phyloP scores from a whole-genome alignment of 306 rosid species.

The Gillenia trifoliata region DNA sequence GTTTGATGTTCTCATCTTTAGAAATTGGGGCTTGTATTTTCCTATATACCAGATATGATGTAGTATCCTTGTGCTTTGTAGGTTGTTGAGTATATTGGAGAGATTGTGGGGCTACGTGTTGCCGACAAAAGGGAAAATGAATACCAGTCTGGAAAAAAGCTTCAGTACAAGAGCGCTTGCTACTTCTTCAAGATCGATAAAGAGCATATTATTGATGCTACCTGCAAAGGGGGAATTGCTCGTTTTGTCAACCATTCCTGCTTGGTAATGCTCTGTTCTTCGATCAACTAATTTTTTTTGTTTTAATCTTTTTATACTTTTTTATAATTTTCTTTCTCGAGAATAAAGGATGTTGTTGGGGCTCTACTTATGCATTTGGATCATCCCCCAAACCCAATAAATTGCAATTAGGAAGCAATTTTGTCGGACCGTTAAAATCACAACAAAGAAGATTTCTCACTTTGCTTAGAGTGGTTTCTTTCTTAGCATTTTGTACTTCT shows the following conservation, averaged over 20 bases:
- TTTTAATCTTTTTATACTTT: too few species aligned
- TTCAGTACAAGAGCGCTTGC: slow-evolving; percentile 74
- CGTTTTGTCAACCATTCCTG: slow-evolving; percentile 80
- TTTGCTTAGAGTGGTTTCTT: too few species aligned
- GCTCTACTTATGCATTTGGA: too few species aligned
- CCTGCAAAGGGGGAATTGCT: slow-evolving; percentile 68
- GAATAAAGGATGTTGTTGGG: too few species aligned
- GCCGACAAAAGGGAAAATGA: slow-evolving; percentile 65
- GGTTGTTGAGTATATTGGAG: slow-evolving; percentile 80
- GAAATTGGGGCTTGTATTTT: background rate
- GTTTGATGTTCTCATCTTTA: slow-evolving; percentile 28
- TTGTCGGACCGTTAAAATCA: too few species aligned
- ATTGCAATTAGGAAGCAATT: too few species aligned
- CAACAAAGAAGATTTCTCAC: too few species aligned
- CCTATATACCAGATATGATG: slow-evolving; percentile 1
- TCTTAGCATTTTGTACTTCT: background rate
- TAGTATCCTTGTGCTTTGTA: slow-evolving; percentile 20
- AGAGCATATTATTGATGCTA: slow-evolving; percentile 72
- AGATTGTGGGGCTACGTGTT: slow-evolving; percentile 60
- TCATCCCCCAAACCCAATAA: too few species aligned
- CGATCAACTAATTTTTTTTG: background rate
- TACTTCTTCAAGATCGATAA: slow-evolving; percentile 69
- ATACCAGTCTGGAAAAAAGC: slow-evolving; percentile 58
- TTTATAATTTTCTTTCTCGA: background rate
- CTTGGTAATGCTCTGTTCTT: slow-evolving; percentile 40